A percentile compares a stretch with the other conserved stretches of the same genome.
phyloP scores from a whole-genome alignment of 805 yeast genomes.

The Monosporozyma servazzii region DNA sequence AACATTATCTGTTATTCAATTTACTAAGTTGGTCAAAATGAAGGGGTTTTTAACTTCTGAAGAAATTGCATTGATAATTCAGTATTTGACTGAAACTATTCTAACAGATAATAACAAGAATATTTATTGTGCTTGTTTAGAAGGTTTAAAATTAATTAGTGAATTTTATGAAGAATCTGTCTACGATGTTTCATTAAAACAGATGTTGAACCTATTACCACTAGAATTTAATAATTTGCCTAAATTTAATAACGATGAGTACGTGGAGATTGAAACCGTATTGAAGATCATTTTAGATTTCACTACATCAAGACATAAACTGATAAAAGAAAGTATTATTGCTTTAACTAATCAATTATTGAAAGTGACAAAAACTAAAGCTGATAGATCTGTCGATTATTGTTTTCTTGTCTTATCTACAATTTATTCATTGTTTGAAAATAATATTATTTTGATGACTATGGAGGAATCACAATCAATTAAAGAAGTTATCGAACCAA shows the following conservation, averaged over 20 bases:
- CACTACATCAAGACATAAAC: conserved; percentile 24
- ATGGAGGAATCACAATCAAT: conserved; percentile 11
- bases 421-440: conserved; percentile 21
- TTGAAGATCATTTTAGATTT: conserved; percentile 30
- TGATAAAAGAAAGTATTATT: conserved; percentile 23
- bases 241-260: conserved; percentile 18
- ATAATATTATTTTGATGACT: conserved; percentile 13
- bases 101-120: conserved; percentile 43
- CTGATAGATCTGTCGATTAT: conserved; percentile 13
- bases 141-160: conserved; percentile 41
- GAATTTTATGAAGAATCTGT: conserved; percentile 31
- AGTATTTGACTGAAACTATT: conserved; percentile 54
- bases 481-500: conserved; percentile 15
- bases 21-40: conserved; percentile 47
- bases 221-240: conserved; percentile 30
- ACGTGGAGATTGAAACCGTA: conserved; percentile 27
- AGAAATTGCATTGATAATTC: conserved; percentile 56
- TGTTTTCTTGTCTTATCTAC: conserved; percentile 23
- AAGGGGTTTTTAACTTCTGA: conserved; percentile 39
- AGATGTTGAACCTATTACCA: conserved; percentile 43
- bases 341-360: conserved; percentile 15
- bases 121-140: conserved; percentile 44
- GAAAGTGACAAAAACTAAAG: conserved; percentile 6
- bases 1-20: conserved; percentile 54
- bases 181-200: conserved; percentile 44